phyloP scores from a whole-genome alignment of 805 yeast genomes.

The Lachancea meyersii region DNA sequence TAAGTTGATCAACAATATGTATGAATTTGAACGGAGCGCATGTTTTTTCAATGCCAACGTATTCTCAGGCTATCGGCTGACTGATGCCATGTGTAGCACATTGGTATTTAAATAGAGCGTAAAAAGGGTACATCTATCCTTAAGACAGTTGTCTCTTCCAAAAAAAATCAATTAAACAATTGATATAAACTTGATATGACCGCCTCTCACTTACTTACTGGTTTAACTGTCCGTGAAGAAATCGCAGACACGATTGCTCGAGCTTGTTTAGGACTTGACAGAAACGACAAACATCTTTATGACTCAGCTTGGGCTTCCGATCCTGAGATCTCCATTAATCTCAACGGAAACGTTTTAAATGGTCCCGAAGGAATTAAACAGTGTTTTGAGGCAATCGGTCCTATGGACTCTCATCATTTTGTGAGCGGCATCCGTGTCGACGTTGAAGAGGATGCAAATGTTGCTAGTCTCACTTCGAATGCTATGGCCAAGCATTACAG shows the following conservation, averaged over 20 bases:
- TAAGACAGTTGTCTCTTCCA: too few species aligned
- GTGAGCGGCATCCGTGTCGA: slow-evolving; percentile 7
- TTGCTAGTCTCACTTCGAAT: slow-evolving; percentile 6
- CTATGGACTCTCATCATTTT: slow-evolving; percentile 8
- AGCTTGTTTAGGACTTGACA: slow-evolving; percentile 6
- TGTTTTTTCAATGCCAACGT: too few species aligned
- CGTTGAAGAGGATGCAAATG: slow-evolving; percentile 1
- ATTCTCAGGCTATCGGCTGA: too few species aligned
- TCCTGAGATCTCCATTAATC: slow-evolving; percentile 2
- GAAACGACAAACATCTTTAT: slow-evolving; percentile 2
- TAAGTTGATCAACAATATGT: too few species aligned
- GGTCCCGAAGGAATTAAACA: slow-evolving; percentile 2
- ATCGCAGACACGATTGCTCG: slow-evolving; percentile 7
- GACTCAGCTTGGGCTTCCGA: slow-evolving; percentile 2
- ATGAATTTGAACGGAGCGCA: too few species aligned
- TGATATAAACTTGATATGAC: too few species aligned
- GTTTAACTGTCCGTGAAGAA: slow-evolving; percentile 6
- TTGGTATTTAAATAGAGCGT: too few species aligned
- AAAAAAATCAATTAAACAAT: too few species aligned
- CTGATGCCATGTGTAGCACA: too few species aligned
- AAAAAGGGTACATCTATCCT: too few species aligned
- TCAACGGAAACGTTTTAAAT: slow-evolving; percentile 1
- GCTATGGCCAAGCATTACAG: slow-evolving; percentile 9
- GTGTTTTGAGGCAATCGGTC: slow-evolving; percentile 3
- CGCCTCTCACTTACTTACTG: slow-evolving; percentile 1